Percentiles rank a stretch among this genome's conserved stretches.
These are phyloP conservation scores for Beauveria brongniartii DNA, from an alignment of 2,329 filamentous ascomycete genomes.

Conservation along the genomic window DNA sequence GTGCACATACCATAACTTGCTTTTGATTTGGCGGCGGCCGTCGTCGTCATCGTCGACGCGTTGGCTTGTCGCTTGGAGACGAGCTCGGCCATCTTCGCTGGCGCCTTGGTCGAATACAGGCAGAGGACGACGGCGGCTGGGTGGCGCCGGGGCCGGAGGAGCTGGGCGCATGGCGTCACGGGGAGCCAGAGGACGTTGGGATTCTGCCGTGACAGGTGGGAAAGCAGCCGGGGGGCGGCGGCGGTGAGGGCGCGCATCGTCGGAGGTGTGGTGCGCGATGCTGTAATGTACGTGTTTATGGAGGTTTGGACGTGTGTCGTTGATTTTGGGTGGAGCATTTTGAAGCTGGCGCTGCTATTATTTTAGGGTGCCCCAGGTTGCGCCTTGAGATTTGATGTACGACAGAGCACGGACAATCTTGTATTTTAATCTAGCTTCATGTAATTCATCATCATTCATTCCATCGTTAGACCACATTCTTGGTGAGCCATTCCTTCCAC, in stretches of 20 bases:
- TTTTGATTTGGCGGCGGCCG: background rate
- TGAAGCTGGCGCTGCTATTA: background rate
- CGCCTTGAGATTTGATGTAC: too few relatives aligned
- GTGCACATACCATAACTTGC: background rate
- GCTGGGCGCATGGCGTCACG: background rate
- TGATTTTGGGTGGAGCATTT: slow-evolving; percentile 2
- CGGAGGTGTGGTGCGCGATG: background rate
- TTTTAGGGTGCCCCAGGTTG: background rate
- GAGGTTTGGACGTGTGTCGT: background rate
- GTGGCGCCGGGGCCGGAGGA: background rate
- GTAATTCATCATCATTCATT: background rate
- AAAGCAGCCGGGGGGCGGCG: background rate
- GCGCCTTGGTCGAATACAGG: background rate
- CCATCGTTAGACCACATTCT: slow-evolving; percentile 36
- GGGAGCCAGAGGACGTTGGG: background rate
- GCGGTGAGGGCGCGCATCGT: background rate
- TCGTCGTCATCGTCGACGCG: background rate
- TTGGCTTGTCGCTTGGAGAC: slow-evolving; percentile 5
- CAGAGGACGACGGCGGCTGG: background rate
- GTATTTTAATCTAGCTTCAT: background rate
- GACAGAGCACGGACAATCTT: background rate
- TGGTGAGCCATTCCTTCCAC: slow-evolving; percentile 76
- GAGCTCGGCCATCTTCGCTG: background rate
- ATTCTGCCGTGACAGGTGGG: background rate
- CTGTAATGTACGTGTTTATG: background rate